Evolutionary conservation across 2,329 filamentous ascomycete genomes (phyloP).

Genomic region (Arthrinium puccinioides): DNA sequence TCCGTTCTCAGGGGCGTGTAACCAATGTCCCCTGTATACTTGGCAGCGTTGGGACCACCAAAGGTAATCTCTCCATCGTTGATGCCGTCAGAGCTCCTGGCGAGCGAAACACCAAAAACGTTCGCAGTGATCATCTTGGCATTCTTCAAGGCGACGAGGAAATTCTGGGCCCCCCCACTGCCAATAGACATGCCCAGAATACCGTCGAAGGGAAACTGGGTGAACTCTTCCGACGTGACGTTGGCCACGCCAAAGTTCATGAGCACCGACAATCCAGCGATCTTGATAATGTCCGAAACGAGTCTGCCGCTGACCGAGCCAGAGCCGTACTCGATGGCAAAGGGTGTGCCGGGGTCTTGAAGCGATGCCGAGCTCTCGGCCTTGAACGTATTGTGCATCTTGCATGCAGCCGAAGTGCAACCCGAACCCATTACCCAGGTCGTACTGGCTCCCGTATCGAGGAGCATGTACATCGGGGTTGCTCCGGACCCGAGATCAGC

Average conservation of each 20-base stretch:
- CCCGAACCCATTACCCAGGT: conserved; percentile 76
- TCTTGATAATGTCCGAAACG: conserved; percentile 56
- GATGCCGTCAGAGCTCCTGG: conserved; percentile 54
- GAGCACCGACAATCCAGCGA: conserved; percentile 58
- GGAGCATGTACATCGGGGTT: conserved; percentile 51
- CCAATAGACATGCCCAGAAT: conserved; percentile 72
- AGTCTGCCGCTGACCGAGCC: conserved; percentile 63
- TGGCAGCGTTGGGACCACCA: conserved; percentile 59
- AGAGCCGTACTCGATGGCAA: conserved; percentile 68
- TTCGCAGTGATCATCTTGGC: conserved; percentile 53
- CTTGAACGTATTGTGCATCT: conserved; percentile 63
- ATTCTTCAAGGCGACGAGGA: conserved; percentile 55
- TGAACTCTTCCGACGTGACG: conserved; percentile 66
- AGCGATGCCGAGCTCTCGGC: conserved; percentile 58
- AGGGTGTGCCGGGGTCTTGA: conserved; percentile 42
- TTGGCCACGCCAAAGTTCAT: conserved; percentile 68
- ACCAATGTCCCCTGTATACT: conserved; percentile 60
- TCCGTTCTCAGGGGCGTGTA: conserved; percentile 48
- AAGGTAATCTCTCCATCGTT: conserved; percentile 75
- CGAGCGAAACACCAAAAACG: conserved; percentile 64
- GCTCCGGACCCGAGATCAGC: conserved; percentile 47
- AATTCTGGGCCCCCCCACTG: conserved; percentile 52
- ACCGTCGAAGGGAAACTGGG: conserved; percentile 76
- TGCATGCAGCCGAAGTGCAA: conserved; percentile 62
- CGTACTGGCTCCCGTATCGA: conserved; percentile 62